Evolutionary conservation across 352 stramenopile genomes (phyloP).

Genomic region (Phytophthora gonapodyides): DNA sequence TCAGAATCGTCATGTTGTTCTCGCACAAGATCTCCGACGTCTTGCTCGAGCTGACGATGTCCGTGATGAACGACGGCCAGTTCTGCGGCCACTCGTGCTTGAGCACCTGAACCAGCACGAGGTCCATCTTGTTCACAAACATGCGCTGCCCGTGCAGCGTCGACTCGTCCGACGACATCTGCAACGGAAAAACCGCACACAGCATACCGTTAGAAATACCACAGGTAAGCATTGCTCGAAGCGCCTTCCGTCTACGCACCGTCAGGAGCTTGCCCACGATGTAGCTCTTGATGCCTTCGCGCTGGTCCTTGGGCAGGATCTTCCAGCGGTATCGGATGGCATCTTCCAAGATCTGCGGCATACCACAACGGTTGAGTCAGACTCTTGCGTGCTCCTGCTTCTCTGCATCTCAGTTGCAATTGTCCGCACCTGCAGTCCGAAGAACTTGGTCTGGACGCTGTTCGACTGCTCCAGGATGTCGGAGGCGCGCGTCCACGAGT

Average conservation of each 20-base stretch:
- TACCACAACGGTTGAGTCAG: constrained; percentile 6
- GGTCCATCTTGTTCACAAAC: constrained; percentile 96
- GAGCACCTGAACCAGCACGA: constrained; percentile 97
- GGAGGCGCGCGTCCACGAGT: constrained; percentile 93
- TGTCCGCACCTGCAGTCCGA: constrained; percentile 82
- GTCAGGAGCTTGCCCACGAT: constrained; percentile 97
- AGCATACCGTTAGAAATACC: constrained; percentile 1
- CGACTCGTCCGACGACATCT: constrained; percentile 91
- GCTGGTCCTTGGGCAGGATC: constrained; percentile 95
- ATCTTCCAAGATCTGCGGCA: constrained; percentile 94
- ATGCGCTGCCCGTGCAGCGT: constrained; percentile 90
- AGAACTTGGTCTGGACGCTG: constrained; percentile 92
- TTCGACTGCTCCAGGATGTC: constrained; percentile 96
- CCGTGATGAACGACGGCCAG: constrained; percentile 98
- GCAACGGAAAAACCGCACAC: constrained; percentile 9
- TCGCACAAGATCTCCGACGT: constrained; percentile 98
- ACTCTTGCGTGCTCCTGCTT: too few relatives aligned
- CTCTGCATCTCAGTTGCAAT: background rate
- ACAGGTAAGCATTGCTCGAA: background rate
- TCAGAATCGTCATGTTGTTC: constrained; percentile 99
- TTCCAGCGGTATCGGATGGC: constrained; percentile 98
- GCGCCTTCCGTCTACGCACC: constrained; percentile 42
- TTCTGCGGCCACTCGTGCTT: constrained; percentile 99
- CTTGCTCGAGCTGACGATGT: constrained; percentile 94
- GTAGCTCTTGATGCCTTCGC: constrained; percentile 98